A percentile compares a stretch with the other conserved stretches of the same genome.
Evolutionary conservation across 2,329 filamentous ascomycete species (phyloP).

Genomic region (Akanthomyces uredinophilus): DNA sequence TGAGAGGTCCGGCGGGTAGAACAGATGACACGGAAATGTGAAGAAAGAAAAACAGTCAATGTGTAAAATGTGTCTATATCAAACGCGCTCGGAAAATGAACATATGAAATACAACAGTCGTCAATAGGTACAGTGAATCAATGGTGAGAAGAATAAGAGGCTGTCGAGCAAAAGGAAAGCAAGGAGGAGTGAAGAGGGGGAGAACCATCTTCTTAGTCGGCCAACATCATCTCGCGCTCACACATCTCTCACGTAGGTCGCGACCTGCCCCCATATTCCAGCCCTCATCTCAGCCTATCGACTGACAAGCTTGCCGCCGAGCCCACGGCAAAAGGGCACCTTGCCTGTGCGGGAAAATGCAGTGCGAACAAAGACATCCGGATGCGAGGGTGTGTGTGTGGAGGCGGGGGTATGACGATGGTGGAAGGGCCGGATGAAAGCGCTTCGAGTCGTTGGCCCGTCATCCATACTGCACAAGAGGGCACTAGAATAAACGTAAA

Average conservation of each 20-base stretch:
- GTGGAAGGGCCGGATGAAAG: background rate
- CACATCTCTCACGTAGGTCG: no score
- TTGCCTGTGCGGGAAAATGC: background rate
- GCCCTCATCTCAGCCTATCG: slow-evolving; percentile 12
- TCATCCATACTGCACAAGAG: background rate
- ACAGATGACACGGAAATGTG: background rate
- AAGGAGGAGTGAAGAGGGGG: background rate
- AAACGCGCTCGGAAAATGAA: slow-evolving; percentile 1
- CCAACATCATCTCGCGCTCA: background rate
- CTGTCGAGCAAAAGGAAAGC: slow-evolving; percentile 14
- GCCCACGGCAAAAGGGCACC: background rate
- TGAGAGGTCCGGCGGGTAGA: background rate
- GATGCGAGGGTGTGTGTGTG: background rate
- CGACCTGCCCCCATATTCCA: background rate
- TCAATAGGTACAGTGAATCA: background rate
- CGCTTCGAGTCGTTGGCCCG: background rate
- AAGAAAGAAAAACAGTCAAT: background rate
- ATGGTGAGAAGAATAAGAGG: slow-evolving; percentile 7
- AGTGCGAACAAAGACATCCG: background rate
- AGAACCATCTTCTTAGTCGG: background rate
- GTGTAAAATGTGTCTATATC: background rate
- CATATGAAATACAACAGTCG: background rate
- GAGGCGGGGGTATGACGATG: background rate
- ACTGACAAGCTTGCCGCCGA: slow-evolving; percentile 10
- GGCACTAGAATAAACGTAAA: background rate